Percentiles rank a stretch among this genome's conserved stretches.
Conservation (phyloP, 768 basidiomycete species). For the Guyanaporus albipodus region DNA sequence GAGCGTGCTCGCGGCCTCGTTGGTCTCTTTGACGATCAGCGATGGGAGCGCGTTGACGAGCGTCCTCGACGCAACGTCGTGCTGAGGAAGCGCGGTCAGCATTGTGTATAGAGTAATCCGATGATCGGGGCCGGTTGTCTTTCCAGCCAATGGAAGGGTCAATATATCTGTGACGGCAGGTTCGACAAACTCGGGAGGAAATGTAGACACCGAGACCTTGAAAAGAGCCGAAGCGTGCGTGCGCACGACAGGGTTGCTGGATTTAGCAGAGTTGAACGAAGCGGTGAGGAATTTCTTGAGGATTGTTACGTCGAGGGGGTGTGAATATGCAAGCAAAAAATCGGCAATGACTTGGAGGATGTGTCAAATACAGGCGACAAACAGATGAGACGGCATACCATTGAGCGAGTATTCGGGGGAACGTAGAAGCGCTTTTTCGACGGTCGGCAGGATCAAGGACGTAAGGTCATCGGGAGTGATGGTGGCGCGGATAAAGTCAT, state of each 20-base stretch:
- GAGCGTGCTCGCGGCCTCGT: constrained; percentile 57
- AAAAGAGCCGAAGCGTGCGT: constrained; percentile 55
- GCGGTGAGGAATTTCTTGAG: constrained; percentile 58
- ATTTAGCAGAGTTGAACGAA: constrained; percentile 66
- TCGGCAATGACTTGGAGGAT: constrained; percentile 49
- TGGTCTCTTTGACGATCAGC: constrained; percentile 69
- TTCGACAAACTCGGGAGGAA: constrained; percentile 37
- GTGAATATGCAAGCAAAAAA: constrained; percentile 54
- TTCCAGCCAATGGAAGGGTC: constrained; percentile 73
- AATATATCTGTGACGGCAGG: constrained; percentile 62
- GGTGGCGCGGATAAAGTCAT: constrained; percentile 57
- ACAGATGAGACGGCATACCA: constrained; percentile 38
- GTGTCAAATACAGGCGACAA: constrained; percentile 1
- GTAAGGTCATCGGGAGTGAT: constrained; percentile 50
- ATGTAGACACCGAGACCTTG: constrained; percentile 38
- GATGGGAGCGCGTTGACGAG: constrained; percentile 38
- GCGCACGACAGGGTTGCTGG: constrained; percentile 62
- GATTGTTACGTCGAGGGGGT: constrained; percentile 42
- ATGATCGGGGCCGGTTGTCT: constrained; percentile 86
- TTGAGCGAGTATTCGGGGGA: constrained; percentile 76
- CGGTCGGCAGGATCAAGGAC: constrained; percentile 56
- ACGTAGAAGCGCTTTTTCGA: constrained; percentile 78
- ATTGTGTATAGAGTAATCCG: constrained; percentile 78
- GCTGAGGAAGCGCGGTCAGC: constrained; percentile 53
- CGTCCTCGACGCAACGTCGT: constrained; percentile 44